Evolutionary conservation across 2,329 filamentous ascomycete species (phyloP).

Genomic region (Emericellopsis atlantica): DNA sequence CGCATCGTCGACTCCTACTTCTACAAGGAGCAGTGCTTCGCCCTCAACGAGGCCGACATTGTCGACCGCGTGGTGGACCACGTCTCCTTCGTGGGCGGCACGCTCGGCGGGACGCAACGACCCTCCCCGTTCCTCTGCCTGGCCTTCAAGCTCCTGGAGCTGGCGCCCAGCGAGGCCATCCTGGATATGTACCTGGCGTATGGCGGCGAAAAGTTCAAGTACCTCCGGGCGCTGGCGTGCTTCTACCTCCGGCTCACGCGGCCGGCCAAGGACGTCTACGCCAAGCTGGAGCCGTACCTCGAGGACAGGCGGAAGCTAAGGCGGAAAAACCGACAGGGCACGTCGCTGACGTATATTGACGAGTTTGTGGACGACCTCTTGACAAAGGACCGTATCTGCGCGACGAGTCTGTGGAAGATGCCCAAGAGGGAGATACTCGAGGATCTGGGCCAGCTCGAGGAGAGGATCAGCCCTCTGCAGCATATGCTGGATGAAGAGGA

Average conservation of each 20-base stretch:
- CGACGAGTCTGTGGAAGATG: conserved; percentile 86
- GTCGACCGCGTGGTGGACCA: conserved; percentile 81
- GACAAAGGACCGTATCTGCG: conserved; percentile 80
- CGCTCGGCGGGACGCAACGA: conserved; percentile 71
- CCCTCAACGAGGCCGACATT: conserved; percentile 70
- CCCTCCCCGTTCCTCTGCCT: conserved; percentile 90
- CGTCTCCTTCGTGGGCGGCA: conserved; percentile 76
- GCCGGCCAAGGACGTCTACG: conserved; percentile 68
- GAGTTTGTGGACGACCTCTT: conserved; percentile 89
- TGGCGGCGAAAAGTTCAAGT: conserved; percentile 68
- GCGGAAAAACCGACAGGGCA: conserved; percentile 61
- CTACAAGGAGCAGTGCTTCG: conserved; percentile 98
- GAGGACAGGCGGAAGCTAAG: conserved; percentile 75
- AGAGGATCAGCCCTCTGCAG: conserved; percentile 70
- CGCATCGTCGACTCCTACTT: conserved; percentile 93
- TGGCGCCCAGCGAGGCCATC: conserved; percentile 68
- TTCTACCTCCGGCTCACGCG: conserved; percentile 92
- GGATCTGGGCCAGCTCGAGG: conserved; percentile 78
- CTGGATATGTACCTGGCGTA: conserved; percentile 68
- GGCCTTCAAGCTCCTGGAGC: conserved; percentile 85
- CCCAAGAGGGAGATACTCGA: conserved; percentile 71
- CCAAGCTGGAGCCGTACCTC: conserved; percentile 68
- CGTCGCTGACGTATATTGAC: conserved; percentile 69
- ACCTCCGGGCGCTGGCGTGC: conserved; percentile 75
- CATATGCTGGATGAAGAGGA: conserved; percentile 50